A percentile compares a stretch with the other conserved stretches of the same genome.
Conservation (phyloP, 2,329 filamentous ascomycete genomes). For the Aschersonia sp. region DNA sequence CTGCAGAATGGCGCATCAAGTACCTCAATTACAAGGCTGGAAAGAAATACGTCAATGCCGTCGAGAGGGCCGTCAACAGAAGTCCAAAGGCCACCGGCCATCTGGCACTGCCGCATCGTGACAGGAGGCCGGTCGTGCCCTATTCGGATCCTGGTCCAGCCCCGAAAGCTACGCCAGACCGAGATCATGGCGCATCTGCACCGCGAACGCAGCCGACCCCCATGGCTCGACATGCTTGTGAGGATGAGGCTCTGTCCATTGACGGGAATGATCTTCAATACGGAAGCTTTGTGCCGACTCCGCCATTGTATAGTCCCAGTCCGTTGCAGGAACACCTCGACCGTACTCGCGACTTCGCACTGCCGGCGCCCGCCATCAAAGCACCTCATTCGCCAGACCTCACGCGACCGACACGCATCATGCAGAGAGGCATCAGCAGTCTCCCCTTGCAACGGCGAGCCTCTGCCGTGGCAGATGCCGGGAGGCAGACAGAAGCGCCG, state of each 20-base stretch:
- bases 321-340: conserved; percentile 4
- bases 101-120: conserved; percentile 13
- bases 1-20: conserved; percentile 73
- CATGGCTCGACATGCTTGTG: not conserved
- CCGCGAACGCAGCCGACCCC: conserved; percentile 2
- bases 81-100: conserved; percentile 26
- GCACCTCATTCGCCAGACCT: conserved; percentile 15
- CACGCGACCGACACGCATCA: conserved; percentile 7
- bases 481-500: conserved; percentile 3
- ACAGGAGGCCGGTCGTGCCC: conserved; percentile 1
- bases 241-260: conserved; percentile 7
- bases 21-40: conserved; percentile 93
- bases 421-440: conserved; percentile 9
- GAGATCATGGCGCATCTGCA: not conserved
- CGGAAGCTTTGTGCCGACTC: conserved; percentile 36
- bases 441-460: conserved; percentile 19
- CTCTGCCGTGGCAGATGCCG: conserved; percentile 15
- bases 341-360: conserved; percentile 26
- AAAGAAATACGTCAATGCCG: conserved; percentile 85
- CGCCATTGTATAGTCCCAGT: conserved; percentile 11
- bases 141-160: not conserved
- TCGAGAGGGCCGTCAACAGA: conserved; percentile 56
- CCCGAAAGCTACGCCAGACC: not conserved
- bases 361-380: conserved; percentile 38
- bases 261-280: conserved; percentile 29